phyloP scores from a whole-genome alignment of 257 asterid species.

The Fraxinus quadrangulata region DNA sequence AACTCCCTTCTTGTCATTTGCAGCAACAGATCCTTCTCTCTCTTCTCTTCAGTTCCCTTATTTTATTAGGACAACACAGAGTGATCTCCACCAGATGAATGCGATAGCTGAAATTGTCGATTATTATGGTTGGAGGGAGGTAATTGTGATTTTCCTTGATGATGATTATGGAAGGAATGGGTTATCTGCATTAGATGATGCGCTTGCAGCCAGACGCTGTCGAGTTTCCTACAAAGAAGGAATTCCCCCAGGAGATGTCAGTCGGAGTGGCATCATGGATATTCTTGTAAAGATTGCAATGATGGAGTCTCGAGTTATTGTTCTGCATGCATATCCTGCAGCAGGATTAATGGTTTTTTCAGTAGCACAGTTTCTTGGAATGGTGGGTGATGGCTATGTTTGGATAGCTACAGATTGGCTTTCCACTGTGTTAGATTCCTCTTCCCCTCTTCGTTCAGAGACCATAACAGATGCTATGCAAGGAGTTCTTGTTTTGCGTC shows the following conservation, averaged over 20 bases:
- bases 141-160: constrained; percentile 60
- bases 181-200: constrained; percentile 61
- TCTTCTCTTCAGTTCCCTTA: constrained; percentile 75
- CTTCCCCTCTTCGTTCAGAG: constrained; percentile 31
- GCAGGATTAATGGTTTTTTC: constrained; percentile 46
- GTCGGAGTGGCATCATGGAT: constrained; percentile 48
- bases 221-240: constrained; percentile 63
- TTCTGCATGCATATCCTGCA: constrained; percentile 61
- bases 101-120: constrained; percentile 68
- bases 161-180: constrained; percentile 89
- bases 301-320: constrained; percentile 67
- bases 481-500: constrained; percentile 58
- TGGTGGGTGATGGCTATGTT: constrained; percentile 69
- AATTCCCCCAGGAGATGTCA: constrained; percentile 41
- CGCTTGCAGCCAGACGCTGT: constrained; percentile 55
- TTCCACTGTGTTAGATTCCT: constrained; percentile 59
- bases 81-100: constrained; percentile 74
- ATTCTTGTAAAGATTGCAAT: constrained; percentile 59
- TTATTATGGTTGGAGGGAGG: constrained; percentile 78
- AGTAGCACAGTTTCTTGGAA: constrained; percentile 59
- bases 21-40: constrained; percentile 90
- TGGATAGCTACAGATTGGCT: constrained; percentile 95
- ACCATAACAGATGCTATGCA: constrained; percentile 35
- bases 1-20: constrained; percentile 76
- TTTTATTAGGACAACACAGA: constrained; percentile 74